Evolutionary conservation across 176 grass and related monocot genomes (phyloP).

Genomic region (Eremochloa ophiuroides): DNA sequence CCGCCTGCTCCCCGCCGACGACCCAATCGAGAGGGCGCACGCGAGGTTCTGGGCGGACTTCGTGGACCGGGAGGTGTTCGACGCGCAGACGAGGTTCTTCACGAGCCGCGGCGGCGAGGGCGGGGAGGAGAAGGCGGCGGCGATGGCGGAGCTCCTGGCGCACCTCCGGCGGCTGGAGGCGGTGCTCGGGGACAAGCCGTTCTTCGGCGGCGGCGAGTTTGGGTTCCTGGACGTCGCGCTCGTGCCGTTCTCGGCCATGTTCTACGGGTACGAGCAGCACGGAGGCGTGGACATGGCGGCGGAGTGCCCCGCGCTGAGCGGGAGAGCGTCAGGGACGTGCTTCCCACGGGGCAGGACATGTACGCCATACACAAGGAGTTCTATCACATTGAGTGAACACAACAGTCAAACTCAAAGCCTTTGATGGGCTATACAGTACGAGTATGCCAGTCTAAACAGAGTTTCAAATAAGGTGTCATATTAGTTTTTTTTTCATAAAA

Average conservation of each 20-base stretch:
- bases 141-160: not conserved
- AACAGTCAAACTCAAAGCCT: no score
- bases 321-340: not conserved
- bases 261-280: not conserved
- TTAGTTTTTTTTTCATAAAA: no score
- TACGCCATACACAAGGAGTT: not conserved
- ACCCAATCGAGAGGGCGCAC: not conserved
- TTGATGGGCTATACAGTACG: no score
- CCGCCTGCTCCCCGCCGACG: not conserved
- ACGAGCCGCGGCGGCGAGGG: not conserved
- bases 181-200: not conserved
- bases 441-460: no score
- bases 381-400: not conserved
- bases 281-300: not conserved
- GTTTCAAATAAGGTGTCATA: no score
- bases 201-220: constrained; percentile 2
- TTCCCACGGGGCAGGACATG: not conserved
- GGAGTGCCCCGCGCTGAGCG: not conserved
- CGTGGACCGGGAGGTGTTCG: constrained; percentile 16
- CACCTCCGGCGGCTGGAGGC: not conserved
- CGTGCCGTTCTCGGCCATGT: not conserved
- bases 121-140: not conserved
- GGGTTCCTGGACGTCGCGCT: not conserved
- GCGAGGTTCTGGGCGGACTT: constrained; percentile 34
- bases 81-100: not conserved